Evolutionary conservation across 2,329 filamentous ascomycete genomes (phyloP), one percentile per base, ranked within the genome.

Genomic region (Fusarium tanahbumbuense): DNA sequence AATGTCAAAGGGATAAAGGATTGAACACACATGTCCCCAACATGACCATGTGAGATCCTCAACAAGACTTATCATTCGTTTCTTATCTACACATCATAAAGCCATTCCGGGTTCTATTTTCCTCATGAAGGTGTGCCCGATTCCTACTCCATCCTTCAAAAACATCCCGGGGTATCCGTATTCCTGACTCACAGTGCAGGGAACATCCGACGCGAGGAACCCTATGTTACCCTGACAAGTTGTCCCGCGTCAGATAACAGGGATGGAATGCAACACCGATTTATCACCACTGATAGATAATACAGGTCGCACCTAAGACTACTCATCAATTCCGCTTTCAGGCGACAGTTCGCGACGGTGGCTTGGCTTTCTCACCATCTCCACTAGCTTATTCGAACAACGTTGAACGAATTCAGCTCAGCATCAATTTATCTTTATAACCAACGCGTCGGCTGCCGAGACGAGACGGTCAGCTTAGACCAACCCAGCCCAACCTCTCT

Each of bases 361-460:
- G 23, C 48, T 52, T 52, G 32, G 48, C 48, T 34, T 23, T 18
- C 47, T 52, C 32, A 52, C 37, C 48, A 52, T 52, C 48, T 52
- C 48, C 48, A 52, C 48, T 52, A 52, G 32, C 48, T 52, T 52
- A 52, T 52, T 52, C n/a, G 16, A 15, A 52, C 48, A 52, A 20
- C 32, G 15, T 40, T 40, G 10, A 23, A 16, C 22, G 20, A 50
- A 11, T n/a, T 41, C 32, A 37, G 47, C 32, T 46, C 32, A 37
- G 18, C 30, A 20, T 48, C 46, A 32, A 37, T 37, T 37, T n/a
- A 37, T 37, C 5, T 37, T 37, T 37, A n/a, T 37, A 37, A 16
- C 32, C 32, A 18, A 25, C 6, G 30, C 47, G 34, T 50, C 30
- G 16, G 47, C 20, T 13, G 22, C 30, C 22, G 22, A 34, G 47